phyloP scores from a whole-genome alignment of 2,329 filamentous ascomycete genomes.

The Exophiala aquamarina region DNA sequence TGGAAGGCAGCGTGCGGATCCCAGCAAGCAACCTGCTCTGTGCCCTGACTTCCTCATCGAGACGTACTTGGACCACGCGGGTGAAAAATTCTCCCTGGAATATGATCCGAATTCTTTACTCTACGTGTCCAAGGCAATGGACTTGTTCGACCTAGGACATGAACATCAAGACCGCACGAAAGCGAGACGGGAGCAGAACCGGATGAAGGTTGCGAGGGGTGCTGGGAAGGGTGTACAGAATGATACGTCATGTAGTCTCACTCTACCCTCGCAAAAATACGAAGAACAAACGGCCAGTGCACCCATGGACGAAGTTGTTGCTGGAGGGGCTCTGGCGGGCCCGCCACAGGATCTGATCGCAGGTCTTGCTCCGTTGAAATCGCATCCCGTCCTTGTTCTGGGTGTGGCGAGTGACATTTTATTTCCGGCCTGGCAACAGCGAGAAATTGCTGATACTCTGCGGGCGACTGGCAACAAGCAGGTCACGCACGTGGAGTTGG shows the following conservation, averaged over 20 bases:
- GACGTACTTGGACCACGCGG: constrained; percentile 95
- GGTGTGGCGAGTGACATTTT: constrained; percentile 94
- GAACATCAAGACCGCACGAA: constrained; percentile 66
- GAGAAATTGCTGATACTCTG: constrained; percentile 85
- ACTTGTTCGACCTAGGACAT: constrained; percentile 86
- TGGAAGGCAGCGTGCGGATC: constrained; percentile 80
- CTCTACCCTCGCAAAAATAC: constrained; percentile 79
- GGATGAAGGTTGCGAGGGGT: constrained; percentile 49
- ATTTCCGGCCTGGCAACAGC: constrained; percentile 97
- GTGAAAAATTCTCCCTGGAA: constrained; percentile 95
- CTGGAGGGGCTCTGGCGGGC: constrained; percentile 40
- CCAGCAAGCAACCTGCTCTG: constrained; percentile 82
- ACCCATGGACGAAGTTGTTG: constrained; percentile 34
- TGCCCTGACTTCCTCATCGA: constrained; percentile 98
- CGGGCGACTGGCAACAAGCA: constrained; percentile 72
- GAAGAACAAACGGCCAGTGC: constrained; percentile 67
- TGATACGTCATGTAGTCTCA: constrained; percentile 70
- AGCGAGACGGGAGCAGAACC: constrained; percentile 61
- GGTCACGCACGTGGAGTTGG: constrained; percentile 86
- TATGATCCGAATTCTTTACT: constrained; percentile 95
- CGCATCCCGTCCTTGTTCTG: constrained; percentile 83
- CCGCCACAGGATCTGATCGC: constrained; percentile 78
- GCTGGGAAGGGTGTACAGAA: constrained; percentile 36
- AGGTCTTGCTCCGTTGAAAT: constrained; percentile 69
- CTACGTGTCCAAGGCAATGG: constrained; percentile 98